These are phyloP conservation scores for Bipolaris sorokiniana DNA, from an alignment of 2,329 filamentous ascomycete genomes.

Conservation along the genomic window DNA sequence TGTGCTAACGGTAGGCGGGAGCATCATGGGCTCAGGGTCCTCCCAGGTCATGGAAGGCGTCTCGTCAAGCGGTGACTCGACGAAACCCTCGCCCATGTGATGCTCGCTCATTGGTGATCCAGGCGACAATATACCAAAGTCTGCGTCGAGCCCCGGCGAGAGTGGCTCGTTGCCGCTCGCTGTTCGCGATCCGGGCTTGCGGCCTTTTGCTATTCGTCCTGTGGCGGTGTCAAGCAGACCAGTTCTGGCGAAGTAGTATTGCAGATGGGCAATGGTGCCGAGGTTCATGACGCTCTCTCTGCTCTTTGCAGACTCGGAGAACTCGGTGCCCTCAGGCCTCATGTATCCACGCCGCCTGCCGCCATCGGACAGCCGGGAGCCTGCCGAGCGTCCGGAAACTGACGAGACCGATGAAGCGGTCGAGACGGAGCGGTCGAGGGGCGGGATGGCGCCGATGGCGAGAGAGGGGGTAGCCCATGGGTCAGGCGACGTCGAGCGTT, in stretches of 20 bases:
- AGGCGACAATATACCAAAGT: conserved; percentile 36
- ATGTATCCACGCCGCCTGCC: conserved; percentile 79
- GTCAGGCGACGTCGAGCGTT: conserved; percentile 62
- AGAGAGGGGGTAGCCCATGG: conserved; percentile 67
- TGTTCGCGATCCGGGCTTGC: conserved; percentile 52
- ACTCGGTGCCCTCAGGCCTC: conserved; percentile 83
- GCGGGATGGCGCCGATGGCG: conserved; percentile 64
- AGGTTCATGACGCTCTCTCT: conserved; percentile 95
- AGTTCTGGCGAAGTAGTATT: conserved; percentile 97
- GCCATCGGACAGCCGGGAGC: conserved; percentile 57
- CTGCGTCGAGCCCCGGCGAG: conserved; percentile 36
- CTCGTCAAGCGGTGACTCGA: conserved; percentile 62
- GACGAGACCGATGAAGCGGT: conserved; percentile 62
- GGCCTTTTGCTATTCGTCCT: conserved; percentile 77
- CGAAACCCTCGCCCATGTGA: conserved; percentile 48
- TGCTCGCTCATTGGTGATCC: conserved; percentile 34
- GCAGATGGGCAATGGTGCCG: conserved; percentile 94
- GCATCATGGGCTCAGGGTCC: conserved; percentile 75
- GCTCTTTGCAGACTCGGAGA: conserved; percentile 86
- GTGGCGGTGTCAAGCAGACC: conserved; percentile 93
- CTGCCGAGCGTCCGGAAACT: conserved; percentile 69
- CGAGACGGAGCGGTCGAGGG: conserved; percentile 69
- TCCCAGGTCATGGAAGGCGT: conserved; percentile 58
- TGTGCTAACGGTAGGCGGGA: conserved; percentile 96
- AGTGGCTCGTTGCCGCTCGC: conserved; percentile 41